Evolutionary conservation across 495 filamentous ascomycete genomes (phyloP), one percentile per base, ranked within the genome.

Genomic region (Penicillium fimorum): DNA sequence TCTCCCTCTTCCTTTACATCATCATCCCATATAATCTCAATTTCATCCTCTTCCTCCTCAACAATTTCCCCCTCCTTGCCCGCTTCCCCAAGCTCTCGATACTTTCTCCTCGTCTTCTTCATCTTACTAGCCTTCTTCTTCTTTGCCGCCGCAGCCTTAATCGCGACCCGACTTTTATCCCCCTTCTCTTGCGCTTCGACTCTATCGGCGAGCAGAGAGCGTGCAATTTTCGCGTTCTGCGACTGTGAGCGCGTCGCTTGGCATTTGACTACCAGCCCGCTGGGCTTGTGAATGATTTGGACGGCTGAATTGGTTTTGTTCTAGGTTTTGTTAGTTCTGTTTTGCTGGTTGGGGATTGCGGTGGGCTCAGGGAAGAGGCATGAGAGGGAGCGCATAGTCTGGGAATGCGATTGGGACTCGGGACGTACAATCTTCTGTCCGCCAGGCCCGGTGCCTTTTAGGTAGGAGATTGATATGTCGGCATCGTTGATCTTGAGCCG

Each of bases 261-360:
- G 40, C 80, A 92, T 71, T 98, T 98, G 11, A 97, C 77, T 22
- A 97, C 92, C 27, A 96, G 73, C 47, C 92, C 92, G 9, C 91
- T 93, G 13, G 92, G 90, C 20, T 89, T 72, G 74, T 98, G 94
- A 54, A 84, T 92, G 25, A 98, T 80, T 66, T 98, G 95, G 38
- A 97, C 94, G 45, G 94, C 94, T 9, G 90, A 97, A 60, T 85
- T 86, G 22, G 94, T 97, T 87, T 98, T 98, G 76, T 98, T 98
- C 89, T 92, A 51, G 35, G 20, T n/a, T 10, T n/a, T 8, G 41
- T 44, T 20, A 53, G 30, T 46, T 48, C 37, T 57, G 53, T 3
- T 11, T 4, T 11, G 1, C 33, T 35, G 33, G 13, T 37, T 15
- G 5, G 13, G 33, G 32, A 32, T 32, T 0, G 30, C 2, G 10